phyloP scores from a whole-genome alignment of 1,284 basidiomycete species.

The Cutaneotrichosporon sp. region DNA sequence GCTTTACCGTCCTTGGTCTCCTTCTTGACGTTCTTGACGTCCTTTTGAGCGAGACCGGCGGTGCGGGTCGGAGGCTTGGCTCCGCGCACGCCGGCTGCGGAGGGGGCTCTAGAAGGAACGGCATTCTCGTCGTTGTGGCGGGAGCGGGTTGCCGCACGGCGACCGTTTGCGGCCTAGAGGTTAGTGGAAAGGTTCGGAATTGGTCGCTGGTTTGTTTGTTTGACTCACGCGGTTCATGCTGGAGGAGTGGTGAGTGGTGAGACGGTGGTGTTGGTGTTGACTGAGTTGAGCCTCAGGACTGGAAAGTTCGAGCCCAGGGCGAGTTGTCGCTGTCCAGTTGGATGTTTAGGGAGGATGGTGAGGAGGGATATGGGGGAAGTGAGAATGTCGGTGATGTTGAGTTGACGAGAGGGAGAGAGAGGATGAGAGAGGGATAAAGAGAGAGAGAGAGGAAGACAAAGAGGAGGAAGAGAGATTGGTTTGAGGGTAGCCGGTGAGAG shows the following conservation, averaged over 20 bases:
- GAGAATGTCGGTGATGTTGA: neutral
- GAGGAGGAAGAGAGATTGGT: too few relatives aligned
- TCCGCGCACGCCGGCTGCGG: conserved; percentile 20
- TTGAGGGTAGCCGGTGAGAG: too few relatives aligned
- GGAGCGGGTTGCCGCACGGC: conserved; percentile 29
- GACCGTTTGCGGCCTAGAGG: conserved; percentile 24
- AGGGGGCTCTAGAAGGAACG: conserved; percentile 22
- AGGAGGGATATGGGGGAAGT: neutral
- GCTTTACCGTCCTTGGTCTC: conserved; percentile 39
- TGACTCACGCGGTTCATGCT: conserved; percentile 1
- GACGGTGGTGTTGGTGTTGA: neutral
- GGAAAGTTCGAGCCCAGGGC: neutral
- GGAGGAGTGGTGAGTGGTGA: neutral
- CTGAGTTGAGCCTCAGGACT: neutral
- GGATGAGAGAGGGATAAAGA: neutral
- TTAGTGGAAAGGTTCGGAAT: too few relatives aligned
- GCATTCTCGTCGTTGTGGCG: conserved; percentile 44
- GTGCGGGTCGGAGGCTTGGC: conserved; percentile 26
- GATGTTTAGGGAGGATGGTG: neutral
- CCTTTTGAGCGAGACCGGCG: conserved; percentile 26
- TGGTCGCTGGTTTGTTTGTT: too few relatives aligned
- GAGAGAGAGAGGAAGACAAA: too few relatives aligned
- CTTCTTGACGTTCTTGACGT: conserved; percentile 7
- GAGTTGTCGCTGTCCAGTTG: neutral
- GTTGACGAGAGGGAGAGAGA: neutral